Evolutionary conservation across 805 yeast genomes (phyloP), one percentile per base, ranked within the genome.

Genomic region (Yarrowia bubula): DNA sequence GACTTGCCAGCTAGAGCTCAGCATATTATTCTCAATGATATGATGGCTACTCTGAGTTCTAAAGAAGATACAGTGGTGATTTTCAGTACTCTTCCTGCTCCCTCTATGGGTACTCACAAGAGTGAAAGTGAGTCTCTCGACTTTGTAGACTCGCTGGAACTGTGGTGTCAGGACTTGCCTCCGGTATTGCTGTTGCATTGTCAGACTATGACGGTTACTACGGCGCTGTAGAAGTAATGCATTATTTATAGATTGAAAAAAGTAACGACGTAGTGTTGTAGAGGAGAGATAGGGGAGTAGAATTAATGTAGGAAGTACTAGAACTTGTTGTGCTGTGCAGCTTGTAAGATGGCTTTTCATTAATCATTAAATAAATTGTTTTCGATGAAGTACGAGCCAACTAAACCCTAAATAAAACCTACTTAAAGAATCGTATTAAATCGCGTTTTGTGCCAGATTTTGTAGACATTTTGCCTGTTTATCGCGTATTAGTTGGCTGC

Each of bases 191-290:
- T 95, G 67, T 81, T 95, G 64, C 93, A 95, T 72, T 90, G 98
- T 0, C 96, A 91, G 77, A 88, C 96, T 0, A 92, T 95, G 81
- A 95, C 99, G 0, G 99, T 93, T 1, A 93, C 99, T 0, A 92
- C 98, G 6, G 95, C 96, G 38, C 78, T 93, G 68, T 92, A 77
- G 69, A 8, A 18, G 11, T n/a, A 42, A 43, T 22, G 28, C 28
- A 22, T 22, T 22, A 42, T 46, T n/a, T 39, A 15, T 46, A 43
- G 15, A 43, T 43, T 13, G 28, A 22, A 3, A 3, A 3, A 22
- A 5, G 5, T 22, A 5, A 22, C 4, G 3, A 22, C 28, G 28
- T 22, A 22, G 3, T 22, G 28, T 5, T 22, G 28, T 22, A n/a
- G n/a, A n/a, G n/a, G n/a, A n/a, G n/a, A n/a, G n/a, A n/a, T n/a